Evolutionary conservation across 306 rosid genomes (phyloP), one percentile per base, ranked within the genome.

Genomic region (Cercis canadensis): DNA sequence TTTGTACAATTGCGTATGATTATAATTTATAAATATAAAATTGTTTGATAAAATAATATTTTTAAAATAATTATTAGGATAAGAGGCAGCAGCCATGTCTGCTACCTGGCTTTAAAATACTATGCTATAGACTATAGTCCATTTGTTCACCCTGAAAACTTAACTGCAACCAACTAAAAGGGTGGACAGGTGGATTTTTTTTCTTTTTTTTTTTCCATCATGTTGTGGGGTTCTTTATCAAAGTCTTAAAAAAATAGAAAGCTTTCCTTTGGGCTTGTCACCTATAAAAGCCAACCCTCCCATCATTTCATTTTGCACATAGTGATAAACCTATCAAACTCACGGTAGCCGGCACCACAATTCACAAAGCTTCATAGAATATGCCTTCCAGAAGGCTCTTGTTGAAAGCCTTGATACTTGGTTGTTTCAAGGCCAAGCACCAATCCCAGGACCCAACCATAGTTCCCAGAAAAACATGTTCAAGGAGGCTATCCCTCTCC

Each of bases 401-500:
- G 31, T 57, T 83, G 72, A 83, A 73, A 58, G n/a, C 67, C 49
- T 55, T 88, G 8, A 16, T 86, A 47, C 78, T 85, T 29, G 76
- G 83, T 16, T 93, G 98, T 81, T 77, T 88, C 76, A 81, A 62
- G 34, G 57, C 77, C 76, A 77, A 10, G 69, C 47, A 16, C 14
- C 51, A 6, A 1, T 57, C 86, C 24, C 80, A 36, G 58, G 79
- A 65, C 17, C 69, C 76, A 62, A 68, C 61, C 14, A 16, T 72
- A 11, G 79, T 54, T 51, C 71, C 85, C 24, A 84, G 75, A 21
- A 78, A 86, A 13, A 57, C 46, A 36, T 51, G 60, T 69, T 90
- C 84, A 2, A 69, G 78, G 40, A 87, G 96, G 82, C 3, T 94
- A 8, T 91, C 88, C 4, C 82, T 91, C 17, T 89, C 96, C 54